A percentile compares a stretch with the other conserved stretches of the same genome.
phyloP scores from a whole-genome alignment of 495 filamentous ascomycete species.

The Schizothecium vesticola region DNA sequence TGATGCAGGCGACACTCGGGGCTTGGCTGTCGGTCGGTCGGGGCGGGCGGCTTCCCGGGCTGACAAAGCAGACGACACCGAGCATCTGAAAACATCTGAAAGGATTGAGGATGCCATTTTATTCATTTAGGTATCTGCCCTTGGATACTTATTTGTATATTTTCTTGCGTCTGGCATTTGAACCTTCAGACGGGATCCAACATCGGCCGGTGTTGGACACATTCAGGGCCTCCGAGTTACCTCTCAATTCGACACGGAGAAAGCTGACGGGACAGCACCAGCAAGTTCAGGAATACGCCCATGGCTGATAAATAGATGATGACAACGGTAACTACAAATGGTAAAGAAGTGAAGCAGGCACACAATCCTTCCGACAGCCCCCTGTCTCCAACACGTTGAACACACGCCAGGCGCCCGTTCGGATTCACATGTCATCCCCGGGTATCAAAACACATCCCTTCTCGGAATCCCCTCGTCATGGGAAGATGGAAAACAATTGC shows the following conservation, averaged over 20 bases:
- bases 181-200: not conserved
- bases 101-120: no score
- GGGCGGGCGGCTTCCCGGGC: not conserved
- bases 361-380: not conserved
- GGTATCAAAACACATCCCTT: not conserved
- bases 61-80: conserved; percentile 12
- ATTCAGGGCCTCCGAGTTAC: not conserved
- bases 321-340: not conserved
- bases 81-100: not conserved
- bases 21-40: not conserved
- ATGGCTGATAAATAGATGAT: not conserved
- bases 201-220: not conserved
- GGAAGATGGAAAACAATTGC: conserved; percentile 43
- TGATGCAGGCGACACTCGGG: conserved; percentile 33
- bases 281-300: not conserved
- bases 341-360: not conserved
- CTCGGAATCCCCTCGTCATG: conserved; percentile 8
- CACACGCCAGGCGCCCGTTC: not conserved
- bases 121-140: no score
- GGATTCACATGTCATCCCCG: not conserved
- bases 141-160: no score
- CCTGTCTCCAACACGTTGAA: not conserved
- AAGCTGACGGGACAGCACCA: not conserved
- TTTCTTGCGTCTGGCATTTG: not conserved
- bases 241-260: not conserved